Conservation (phyloP, 1,284 basidiomycete genomes). For the Baeospora myosura region DNA sequence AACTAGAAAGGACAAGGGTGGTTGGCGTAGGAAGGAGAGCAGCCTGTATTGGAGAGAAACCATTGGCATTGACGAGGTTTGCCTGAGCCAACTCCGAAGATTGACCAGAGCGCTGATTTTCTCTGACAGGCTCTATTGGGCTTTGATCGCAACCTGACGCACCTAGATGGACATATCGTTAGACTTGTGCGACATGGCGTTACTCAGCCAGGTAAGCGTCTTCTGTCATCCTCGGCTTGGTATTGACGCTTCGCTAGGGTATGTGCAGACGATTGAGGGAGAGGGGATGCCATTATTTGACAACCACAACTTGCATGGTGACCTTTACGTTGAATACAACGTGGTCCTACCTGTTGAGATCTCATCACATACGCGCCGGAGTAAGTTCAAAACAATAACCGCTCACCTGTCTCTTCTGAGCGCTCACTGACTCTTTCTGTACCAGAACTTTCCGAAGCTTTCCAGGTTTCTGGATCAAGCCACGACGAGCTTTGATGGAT, state of each 20-base stretch:
- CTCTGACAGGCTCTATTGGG: conserved; percentile 63
- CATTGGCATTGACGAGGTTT: conserved; percentile 82
- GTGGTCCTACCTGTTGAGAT: conserved; percentile 79
- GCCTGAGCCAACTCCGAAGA: conserved; percentile 20
- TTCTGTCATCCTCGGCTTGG: neutral
- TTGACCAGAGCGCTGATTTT: conserved; percentile 2
- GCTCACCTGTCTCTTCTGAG: conserved; percentile 6
- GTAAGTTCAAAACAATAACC: conserved; percentile 36
- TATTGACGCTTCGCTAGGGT: conserved; percentile 39
- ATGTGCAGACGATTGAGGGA: conserved; percentile 76
- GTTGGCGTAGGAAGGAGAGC: conserved; percentile 81
- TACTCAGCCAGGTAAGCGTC: conserved; percentile 75
- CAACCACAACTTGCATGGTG: conserved; percentile 53
- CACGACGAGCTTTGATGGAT: conserved; percentile 48
- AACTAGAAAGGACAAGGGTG: conserved; percentile 68
- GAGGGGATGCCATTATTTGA: conserved; percentile 86
- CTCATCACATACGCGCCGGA: conserved; percentile 54
- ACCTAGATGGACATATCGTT: conserved; percentile 83
- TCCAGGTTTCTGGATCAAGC: conserved; percentile 33
- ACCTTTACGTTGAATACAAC: conserved; percentile 86
- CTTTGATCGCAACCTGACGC: conserved; percentile 80
- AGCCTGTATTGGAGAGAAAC: conserved; percentile 87
- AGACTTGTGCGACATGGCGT: conserved; percentile 66
- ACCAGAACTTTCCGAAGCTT: conserved; percentile 50
- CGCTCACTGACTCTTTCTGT: conserved; percentile 4